Evolutionary conservation across 148 eudicot species (phyloP), one percentile per base, ranked within the genome.

Genomic region (Nepenthes mirabilis): DNA sequence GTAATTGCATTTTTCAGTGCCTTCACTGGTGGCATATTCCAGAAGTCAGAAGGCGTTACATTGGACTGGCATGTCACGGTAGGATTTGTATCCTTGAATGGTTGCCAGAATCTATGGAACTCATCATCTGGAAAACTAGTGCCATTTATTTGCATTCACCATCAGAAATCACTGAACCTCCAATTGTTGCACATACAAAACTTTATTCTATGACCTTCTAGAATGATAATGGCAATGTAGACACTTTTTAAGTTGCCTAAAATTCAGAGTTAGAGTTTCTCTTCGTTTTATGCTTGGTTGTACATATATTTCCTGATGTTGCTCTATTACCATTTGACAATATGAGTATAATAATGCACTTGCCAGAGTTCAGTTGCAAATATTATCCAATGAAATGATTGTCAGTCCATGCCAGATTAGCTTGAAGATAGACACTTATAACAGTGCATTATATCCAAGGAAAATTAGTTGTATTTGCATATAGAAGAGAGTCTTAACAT

Each of bases 101-200:
- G 79, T 58, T 79, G 81, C 97, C 91, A 93, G 59, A 64, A 71
- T 47, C 96, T 83, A 56, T 86, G 68, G 61, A 58, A 88, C 33
- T 63, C 68, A 45, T 93, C 98, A 69, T 93, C 98, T 82, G 98
- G 96, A 71, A 68, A 93, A 57, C 98, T 93, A 78, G 60, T 71
- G 75, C 23, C 57, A 43, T 36, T 37, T 56, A 23, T 63, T 67
- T 37, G 1, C 14, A 49, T 49, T 49, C 52, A 49, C 32, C 57
- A 52, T 65, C 63, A 61, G 55, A 69, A 52, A 9, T 13, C 55
- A 58, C 40, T 45, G 12, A 54, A 13, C 52, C 11, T 6, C 11
- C 2, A 11, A 49, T 11, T 10, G 6, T 2, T 40, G 32, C 57
- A 34, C 40, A 45, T 11, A 60, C 47, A 61, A n/a, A 61, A 35